Base-by-base conservation (phyloP, 495 filamentous ascomycete genomes). In the Oidiodendron maius region DNA sequence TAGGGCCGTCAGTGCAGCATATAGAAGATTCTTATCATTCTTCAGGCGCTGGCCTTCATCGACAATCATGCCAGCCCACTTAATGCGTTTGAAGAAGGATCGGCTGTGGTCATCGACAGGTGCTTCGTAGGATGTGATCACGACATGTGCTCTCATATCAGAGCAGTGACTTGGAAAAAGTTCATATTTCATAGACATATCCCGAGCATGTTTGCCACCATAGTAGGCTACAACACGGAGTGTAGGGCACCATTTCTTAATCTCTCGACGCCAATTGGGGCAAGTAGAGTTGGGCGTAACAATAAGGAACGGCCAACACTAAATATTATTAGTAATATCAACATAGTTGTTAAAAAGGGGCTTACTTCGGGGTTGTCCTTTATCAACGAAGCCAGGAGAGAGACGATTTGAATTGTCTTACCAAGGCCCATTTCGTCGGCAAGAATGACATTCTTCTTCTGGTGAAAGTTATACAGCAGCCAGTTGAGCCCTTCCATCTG, bases 351-450 rank as follows among this genome's bases (percentile, higher is more conserved):
- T 23, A 11, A n/a, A 2, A 20, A 8, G 18, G 22, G 16, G 17
- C 44, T 4, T 56, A 56, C 53, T 44, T 60, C 74, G 35, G 91
- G 89, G 25, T 64, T 62, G 23, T 87, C 80, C 53, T 86, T 72
- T 23, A 86, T 76, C n/a, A 99, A 64, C 12, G 85, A 79, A 8
- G 86, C 78, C 8, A 99, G 68, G 42, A 95, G 77, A 2, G 80
- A 81, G 46, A 99, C 90, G 42, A 96, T 79, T 62, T 99, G 94
- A 40, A 99, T 86, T 0, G 94, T 99, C 71, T 99, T 99, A 21
- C 94, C 94, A 9, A 99, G 80, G 3, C 94, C 94, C 94, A 99
- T 99, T 61, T 99, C 94, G 57, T 99, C 94, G 2, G 94, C 94
- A 2, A 99, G 77, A 57, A 99, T 93, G n/a, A 85, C 84, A 57